phyloP scores from a whole-genome alignment of 192 early-diverging fungal genomes.

The Gigaspora rosea region DNA sequence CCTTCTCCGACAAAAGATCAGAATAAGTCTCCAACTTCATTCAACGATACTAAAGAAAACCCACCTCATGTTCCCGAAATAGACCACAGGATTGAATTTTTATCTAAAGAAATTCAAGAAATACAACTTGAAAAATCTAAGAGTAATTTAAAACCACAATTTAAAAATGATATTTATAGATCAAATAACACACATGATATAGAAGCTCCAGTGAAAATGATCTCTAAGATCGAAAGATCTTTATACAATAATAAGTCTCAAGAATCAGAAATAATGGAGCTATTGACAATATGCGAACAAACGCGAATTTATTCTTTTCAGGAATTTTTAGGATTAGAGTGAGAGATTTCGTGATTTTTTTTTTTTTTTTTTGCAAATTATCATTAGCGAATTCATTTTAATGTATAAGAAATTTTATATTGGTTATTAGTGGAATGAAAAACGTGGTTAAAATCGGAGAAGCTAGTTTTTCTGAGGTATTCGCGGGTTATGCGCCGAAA shows the following conservation, averaged over 20 bases:
- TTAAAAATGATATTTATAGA: too few species aligned
- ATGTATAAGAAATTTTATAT: not conserved
- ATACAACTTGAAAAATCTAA: too few species aligned
- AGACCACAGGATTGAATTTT: too few species aligned
- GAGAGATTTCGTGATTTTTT: not conserved
- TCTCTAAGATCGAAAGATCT: not conserved
- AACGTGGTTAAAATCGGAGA: constrained; percentile 73
- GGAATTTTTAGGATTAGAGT: constrained; percentile 22
- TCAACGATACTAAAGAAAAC: too few species aligned
- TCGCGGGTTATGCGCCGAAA: constrained; percentile 42
- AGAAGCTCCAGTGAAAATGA: not conserved
- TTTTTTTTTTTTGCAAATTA: not conserved
- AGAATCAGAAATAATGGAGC: not conserved
- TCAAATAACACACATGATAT: too few species aligned
- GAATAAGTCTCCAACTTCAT: too few species aligned
- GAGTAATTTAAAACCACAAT: too few species aligned
- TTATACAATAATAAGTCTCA: not conserved
- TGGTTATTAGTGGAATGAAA: not conserved
- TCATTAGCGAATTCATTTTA: not conserved
- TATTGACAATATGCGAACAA: constrained; percentile 13
- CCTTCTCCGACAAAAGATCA: too few species aligned
- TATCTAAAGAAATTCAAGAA: too few species aligned
- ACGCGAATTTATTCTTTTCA: constrained; percentile 7
- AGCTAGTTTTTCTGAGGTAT: constrained; percentile 86
- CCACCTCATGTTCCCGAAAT: too few species aligned